These are phyloP conservation scores for Fraxinus latifolia DNA, from an alignment of 305 asterid species.

Conservation along the genomic window DNA sequence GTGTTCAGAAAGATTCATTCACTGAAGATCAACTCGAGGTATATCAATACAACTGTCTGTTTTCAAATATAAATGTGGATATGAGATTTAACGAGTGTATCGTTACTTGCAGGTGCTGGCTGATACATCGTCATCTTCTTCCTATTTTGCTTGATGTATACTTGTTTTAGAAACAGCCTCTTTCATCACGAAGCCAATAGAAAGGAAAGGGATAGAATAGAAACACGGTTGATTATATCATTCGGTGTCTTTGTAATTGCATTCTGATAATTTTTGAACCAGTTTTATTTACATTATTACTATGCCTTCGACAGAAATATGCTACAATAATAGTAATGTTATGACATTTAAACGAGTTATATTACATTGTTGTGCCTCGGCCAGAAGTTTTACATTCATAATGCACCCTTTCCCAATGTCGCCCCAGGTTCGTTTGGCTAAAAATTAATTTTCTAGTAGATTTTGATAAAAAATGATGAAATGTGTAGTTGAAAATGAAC, in stretches of 20 bases:
- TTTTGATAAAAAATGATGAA: background rate
- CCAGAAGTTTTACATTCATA: background rate
- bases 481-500: background rate
- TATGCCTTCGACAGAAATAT: background rate
- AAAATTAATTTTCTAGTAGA: background rate
- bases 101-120: slow-evolving; percentile 75
- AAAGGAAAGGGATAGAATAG: slow-evolving; percentile 9
- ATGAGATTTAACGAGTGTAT: slow-evolving; percentile 12
- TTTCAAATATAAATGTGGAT: background rate
- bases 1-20: slow-evolving; percentile 81
- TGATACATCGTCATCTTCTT: slow-evolving; percentile 92
- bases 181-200: slow-evolving; percentile 14
- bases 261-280: slow-evolving; percentile 15
- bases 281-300: slow-evolving; percentile 12
- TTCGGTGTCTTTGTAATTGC: slow-evolving; percentile 17
- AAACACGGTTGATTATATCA: background rate
- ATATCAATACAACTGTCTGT: slow-evolving; percentile 11
- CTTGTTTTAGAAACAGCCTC: slow-evolving; percentile 6
- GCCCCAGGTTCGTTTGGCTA: background rate
- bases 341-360: background rate
- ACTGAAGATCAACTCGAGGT: slow-evolving; percentile 99
- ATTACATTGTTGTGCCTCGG: background rate
- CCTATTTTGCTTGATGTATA: slow-evolving; percentile 75
- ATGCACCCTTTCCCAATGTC: background rate
- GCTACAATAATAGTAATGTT: background rate